Evolutionary conservation across 139 green algal species (phyloP), one percentile per base, ranked within the genome.

Genomic region (Diplosphaera chodatii): DNA sequence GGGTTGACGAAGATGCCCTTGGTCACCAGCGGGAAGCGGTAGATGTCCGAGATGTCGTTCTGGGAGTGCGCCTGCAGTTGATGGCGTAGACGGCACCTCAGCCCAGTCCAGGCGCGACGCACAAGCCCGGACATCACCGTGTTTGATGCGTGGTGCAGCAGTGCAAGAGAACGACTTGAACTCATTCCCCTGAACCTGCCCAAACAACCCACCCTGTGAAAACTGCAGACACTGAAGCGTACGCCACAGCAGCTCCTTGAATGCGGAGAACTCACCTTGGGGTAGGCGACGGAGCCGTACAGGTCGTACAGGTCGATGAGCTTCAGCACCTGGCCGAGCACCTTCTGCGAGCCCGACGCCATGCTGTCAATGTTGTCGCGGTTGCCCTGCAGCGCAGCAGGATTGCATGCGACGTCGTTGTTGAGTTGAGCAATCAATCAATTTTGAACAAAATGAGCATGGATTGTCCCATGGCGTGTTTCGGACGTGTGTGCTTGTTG

Each of bases 241-340:
- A 48, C 37, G 13, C 37, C 37, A 48, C 10, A 48, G 37, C 10
- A 48, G 37, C 37, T 8, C 8, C 37, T 13, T 48, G 37, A 8
- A 48, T 48, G 8, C 13, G 37, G 13, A 48, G 8, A 13, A 48
- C 13, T 91, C n/a, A 86, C 82, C 85, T 98, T 98, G 55, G 93
- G 93, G 82, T 97, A 97, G 32, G 93, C 86, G 48, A 98, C 93
- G 29, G 71, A 80, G 48, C 86, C 83, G 65, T 84, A 87, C 75
- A 98, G 81, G 76, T 98, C 92, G 78, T 97, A 92, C 27, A 77
- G 77, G 77, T 98, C 93, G 34, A 98, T 90, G 32, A 98, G 84
- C 81, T 91, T 93, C 20, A 98, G 83, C 69, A 98, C 91, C 18
- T 87, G 66, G 3, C 83, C 82, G 70, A 98, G 75, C 22, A 98